phyloP scores from a whole-genome alignment of 768 basidiomycete genomes.

The Mycena olivaceomarginata region DNA sequence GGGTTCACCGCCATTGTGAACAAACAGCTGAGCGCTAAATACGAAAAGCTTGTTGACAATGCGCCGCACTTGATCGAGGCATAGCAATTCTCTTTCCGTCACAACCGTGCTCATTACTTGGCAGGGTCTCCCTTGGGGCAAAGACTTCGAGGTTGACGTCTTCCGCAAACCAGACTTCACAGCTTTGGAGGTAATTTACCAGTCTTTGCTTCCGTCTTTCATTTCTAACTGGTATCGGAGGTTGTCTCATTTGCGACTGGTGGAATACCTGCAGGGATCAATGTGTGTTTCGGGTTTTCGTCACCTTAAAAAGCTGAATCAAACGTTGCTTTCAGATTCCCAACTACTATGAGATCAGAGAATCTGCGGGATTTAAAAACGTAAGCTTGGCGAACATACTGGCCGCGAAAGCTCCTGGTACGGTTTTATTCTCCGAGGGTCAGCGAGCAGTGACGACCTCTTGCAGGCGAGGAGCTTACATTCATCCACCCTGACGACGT shows the following conservation, averaged over 20 bases:
- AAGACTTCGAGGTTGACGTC: conserved; percentile 77
- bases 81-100: conserved; percentile 46
- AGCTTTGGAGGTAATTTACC: conserved; percentile 72
- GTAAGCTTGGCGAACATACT: conserved; percentile 92
- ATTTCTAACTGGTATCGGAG: not conserved
- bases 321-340: conserved; percentile 70
- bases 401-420: conserved; percentile 91
- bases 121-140: conserved; percentile 84
- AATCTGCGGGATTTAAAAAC: conserved; percentile 91
- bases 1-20: conserved; percentile 94
- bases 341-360: conserved; percentile 91
- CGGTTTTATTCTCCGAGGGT: conserved; percentile 44
- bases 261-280: conserved; percentile 93
- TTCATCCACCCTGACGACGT: conserved; percentile 90
- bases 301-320: conserved; percentile 11
- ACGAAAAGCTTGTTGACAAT: conserved; percentile 82
- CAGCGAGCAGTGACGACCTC: not conserved
- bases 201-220: not conserved
- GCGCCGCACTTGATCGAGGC: conserved; percentile 89
- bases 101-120: conserved; percentile 26
- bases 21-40: conserved; percentile 89
- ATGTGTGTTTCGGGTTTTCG: conserved; percentile 56
- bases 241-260: conserved; percentile 4
- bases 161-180: conserved; percentile 94
- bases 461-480: conserved; percentile 84